Base-by-base conservation (phyloP, 2,329 filamentous ascomycete species). In the Ceratocystis smalleyi region DNA sequence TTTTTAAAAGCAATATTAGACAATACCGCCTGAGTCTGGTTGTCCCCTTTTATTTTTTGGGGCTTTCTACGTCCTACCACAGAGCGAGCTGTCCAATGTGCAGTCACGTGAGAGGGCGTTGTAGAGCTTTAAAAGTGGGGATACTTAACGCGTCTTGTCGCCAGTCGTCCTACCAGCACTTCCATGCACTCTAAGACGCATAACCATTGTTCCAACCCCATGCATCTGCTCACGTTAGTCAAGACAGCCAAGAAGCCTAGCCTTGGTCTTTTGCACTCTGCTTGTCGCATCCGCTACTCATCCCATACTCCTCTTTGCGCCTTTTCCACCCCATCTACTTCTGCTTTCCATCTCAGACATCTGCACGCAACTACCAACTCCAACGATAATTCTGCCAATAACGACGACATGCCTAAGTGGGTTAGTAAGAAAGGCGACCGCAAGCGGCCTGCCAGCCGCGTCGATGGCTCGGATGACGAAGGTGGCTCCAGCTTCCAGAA, bases 401-500 rank as follows among this genome's bases (percentile, higher is more conserved):
- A 51, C n/a, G 22, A 51, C 22, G 17, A 55, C 5, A 61, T 61
- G 59, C 43, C 43, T 27, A 61, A 47, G 59, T 61, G 45, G 43
- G 59, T 30, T n/a, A 61, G 47, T 10, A 47, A 47, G 19, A 61
- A 49, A 12, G 47, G n/a, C 22, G 22, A 19, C 12, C n/a, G 47
- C 47, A 49, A 61, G 30, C 45, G 27, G 24, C 24, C 59, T 30
- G 40, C 43, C 60, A 65, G 62, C 40, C 49, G 49, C 40, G 60
- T 27, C 45, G 57, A 64, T 40, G 62, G 10, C 19, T 66, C 65
- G 4, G 65, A 59, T 19, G 59, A 73, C 54, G 70, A 71, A 67
- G 71, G 79, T 24, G 62, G 68, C 27, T 65, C 69, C 79, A 71
- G 75, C 77, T 65, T 68, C 74, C 66, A 55, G 17, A 83, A 83